Base-by-base conservation (phyloP, 441 rosid species). In the Erodium trifolium region DNA sequence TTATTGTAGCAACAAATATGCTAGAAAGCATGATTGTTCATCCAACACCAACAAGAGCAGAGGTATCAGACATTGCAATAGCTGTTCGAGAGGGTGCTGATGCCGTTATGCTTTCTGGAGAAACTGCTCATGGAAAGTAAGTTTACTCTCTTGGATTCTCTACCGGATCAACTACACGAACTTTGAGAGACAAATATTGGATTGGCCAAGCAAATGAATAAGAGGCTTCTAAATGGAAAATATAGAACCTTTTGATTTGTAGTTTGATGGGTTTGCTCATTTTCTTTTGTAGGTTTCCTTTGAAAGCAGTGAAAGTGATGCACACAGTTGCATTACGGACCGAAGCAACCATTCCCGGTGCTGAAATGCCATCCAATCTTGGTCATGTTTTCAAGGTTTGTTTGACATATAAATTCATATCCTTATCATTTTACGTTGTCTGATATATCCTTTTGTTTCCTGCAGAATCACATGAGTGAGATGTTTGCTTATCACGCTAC, bases 401-500 rank as follows among this genome's bases (percentile, higher is more conserved):
- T 11, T 45, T 45, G 9, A 45, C 13, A 45, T 45, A 45, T 45
- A 45, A 11, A 45, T 45, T 9, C 51, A 45, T 45, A 45, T 11
- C 51, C 51, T 91, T 71, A 71, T 45, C 73, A 39, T 9, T 16
- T 45, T 14, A 19, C 31, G 9, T 2, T 29, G 19, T 27, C 8
- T 18, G 29, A 18, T 16, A 9, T 34, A 18, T 55, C 16, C 68
- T 69, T 39, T 66, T 71, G 55, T 68, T 79, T 73, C 69, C 17
- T 80, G 78, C 78, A 94, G 99, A 94, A 90, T 76, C 99, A 90
- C 78, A 86, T 84, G 94, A 92, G 99, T 1, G 99, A 90, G 87
- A 94, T 90, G 97, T 92, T 92, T 84, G 99, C 98, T 55, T 91
- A 94, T 81, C 99, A 88, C 76, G 99, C 99, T 67, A 92, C 99